phyloP scores from a whole-genome alignment of 768 basidiomycete species.

The Kwoniella shandongensis region DNA sequence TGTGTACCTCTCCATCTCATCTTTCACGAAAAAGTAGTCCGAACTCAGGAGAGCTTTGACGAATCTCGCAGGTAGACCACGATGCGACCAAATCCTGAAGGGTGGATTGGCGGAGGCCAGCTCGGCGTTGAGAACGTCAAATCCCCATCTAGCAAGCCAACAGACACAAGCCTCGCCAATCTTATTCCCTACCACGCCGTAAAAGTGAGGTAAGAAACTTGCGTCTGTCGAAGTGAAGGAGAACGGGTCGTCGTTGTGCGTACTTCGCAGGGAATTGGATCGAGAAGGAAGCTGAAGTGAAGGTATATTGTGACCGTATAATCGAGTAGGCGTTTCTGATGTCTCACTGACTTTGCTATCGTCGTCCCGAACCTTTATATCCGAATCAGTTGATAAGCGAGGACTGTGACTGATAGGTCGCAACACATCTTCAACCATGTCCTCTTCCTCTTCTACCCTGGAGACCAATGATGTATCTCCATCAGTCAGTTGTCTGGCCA shows the following conservation, averaged over 20 bases:
- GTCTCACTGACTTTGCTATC: slow-evolving; percentile 19
- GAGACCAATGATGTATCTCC: background rate
- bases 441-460: slow-evolving; percentile 11
- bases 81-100: slow-evolving; percentile 66
- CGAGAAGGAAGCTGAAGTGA: slow-evolving; percentile 10
- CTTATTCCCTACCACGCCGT: slow-evolving; percentile 86
- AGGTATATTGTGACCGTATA: slow-evolving; percentile 10
- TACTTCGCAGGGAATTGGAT: slow-evolving; percentile 13
- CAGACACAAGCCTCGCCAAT: slow-evolving; percentile 85
- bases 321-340: slow-evolving; percentile 1
- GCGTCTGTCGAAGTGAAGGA: slow-evolving; percentile 3
- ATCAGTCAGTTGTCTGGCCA: slow-evolving; percentile 3
- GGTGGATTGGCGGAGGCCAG: slow-evolving; percentile 13
- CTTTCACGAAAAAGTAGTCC: slow-evolving; percentile 74
- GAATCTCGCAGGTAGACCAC: slow-evolving; percentile 73
- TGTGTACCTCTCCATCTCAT: slow-evolving; percentile 76
- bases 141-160: slow-evolving; percentile 84
- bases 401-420: slow-evolving; percentile 3
- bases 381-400: slow-evolving; percentile 18
- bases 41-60: slow-evolving; percentile 70
- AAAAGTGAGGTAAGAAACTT: slow-evolving; percentile 59
- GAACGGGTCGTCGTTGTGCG: slow-evolving; percentile 12
- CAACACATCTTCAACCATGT: slow-evolving; percentile 16
- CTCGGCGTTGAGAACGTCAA: slow-evolving; percentile 74
- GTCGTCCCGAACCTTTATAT: slow-evolving; percentile 15